Evolutionary conservation across 2,329 filamentous ascomycete species (phyloP), one percentile per base, ranked within the genome.

Genomic region (Penicillium sp.): DNA sequence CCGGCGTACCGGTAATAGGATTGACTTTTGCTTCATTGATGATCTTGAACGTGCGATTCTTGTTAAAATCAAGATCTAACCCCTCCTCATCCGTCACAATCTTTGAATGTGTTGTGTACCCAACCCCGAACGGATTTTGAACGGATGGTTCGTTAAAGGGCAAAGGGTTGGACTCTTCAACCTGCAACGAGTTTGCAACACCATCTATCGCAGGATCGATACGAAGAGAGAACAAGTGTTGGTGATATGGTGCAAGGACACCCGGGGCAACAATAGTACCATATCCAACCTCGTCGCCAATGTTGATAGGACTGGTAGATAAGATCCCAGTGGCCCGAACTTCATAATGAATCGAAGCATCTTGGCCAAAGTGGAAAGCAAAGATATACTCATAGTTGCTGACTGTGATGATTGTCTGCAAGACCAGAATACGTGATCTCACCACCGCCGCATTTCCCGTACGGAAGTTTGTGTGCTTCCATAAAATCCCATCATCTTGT

Each of bases 101-200:
- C 2, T 75, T 76, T 29, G 75, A 73, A 2, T 61, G 58, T 0
- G 81, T 78, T 0, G 71, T 78, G 69, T 84, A 85, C 1, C 78
- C 79, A n/a, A 78, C 70, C 2, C 79, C 79, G 61, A 80, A 77
- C 2, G 82, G 82, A 65, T 86, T 86, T 67, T 62, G 58, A 15
- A 62, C 43, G 3, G 63, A 66, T 6, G 67, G 67, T 15, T 75
- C 67, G 33, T 78, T 72, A 23, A 84, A 73, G 2, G 84, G 82
- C 78, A 88, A 82, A 0, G 86, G 66, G 59, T 82, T 77, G 0
- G 81, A 81, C 64, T 85, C 83, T 50, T 82, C 79, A 62, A 86
- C 77, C 41, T 80, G 74, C 19, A 84, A 69, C 1, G 78, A 73
- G 67, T 84, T 84, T 3, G 64, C 53, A 21, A 69, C 62, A 4